Conservation (phyloP, 495 filamentous ascomycete genomes). For the Astrothelium macrocarpum region DNA sequence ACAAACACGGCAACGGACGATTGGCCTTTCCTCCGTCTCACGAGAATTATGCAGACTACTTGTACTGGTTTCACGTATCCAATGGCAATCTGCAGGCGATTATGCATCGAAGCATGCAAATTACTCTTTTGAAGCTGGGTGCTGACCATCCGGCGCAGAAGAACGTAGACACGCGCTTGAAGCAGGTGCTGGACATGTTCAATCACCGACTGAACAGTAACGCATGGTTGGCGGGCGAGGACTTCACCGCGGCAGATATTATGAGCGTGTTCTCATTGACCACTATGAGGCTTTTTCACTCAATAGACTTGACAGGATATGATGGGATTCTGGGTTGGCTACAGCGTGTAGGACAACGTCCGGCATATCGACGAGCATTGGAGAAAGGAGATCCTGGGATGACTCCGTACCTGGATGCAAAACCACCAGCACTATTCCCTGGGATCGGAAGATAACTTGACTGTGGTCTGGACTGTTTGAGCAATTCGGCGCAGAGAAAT, state of each 20-base stretch:
- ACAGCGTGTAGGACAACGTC: slow-evolving; percentile 6
- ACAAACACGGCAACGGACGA: slow-evolving; percentile 39
- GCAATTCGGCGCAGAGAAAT: too few species aligned
- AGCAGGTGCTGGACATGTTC: slow-evolving; percentile 30
- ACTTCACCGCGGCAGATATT: slow-evolving; percentile 54
- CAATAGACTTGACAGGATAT: slow-evolving; percentile 37
- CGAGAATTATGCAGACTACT: slow-evolving; percentile 43
- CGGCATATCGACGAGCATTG: slow-evolving; percentile 17
- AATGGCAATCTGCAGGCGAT: slow-evolving; percentile 46
- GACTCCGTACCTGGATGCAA: neutral
- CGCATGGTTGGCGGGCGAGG: slow-evolving; percentile 48
- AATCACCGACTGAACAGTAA: slow-evolving; percentile 38
- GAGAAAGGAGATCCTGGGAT: slow-evolving; percentile 19
- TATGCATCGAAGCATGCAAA: slow-evolving; percentile 16
- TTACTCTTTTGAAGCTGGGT: slow-evolving; percentile 10
- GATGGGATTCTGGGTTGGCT: slow-evolving; percentile 40
- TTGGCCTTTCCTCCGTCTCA: slow-evolving; percentile 36
- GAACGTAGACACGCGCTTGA: slow-evolving; percentile 19
- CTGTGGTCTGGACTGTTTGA: too few species aligned
- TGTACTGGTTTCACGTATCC: slow-evolving; percentile 53
- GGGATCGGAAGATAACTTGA: too few species aligned
- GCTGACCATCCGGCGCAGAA: slow-evolving; percentile 18
- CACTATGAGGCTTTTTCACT: slow-evolving; percentile 43
- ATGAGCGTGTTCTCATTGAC: slow-evolving; percentile 47
- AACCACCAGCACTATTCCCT: neutral